Conservation (phyloP, 2,329 filamentous ascomycete genomes). For the Epichloe elymi region DNA sequence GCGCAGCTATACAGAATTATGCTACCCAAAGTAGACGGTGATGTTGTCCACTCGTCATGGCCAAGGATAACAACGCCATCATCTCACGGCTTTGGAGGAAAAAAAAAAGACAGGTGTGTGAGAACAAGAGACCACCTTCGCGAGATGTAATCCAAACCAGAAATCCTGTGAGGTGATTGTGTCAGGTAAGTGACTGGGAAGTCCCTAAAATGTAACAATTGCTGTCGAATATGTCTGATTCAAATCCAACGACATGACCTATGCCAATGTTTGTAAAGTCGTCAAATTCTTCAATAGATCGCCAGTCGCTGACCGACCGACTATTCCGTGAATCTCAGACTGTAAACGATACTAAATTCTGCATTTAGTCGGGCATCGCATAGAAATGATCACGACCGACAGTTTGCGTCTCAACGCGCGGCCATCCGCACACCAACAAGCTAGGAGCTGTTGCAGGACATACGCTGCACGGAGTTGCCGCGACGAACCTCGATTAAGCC, state of each 20-base stretch:
- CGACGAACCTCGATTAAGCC: not conserved
- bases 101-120: slow-evolving; percentile 3
- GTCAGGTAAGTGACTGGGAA: slow-evolving; percentile 29
- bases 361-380: not conserved
- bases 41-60: slow-evolving; percentile 1
- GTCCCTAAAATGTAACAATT: slow-evolving; percentile 50
- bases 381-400: not conserved
- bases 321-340: not conserved
- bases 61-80: slow-evolving; percentile 5
- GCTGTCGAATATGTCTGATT: slow-evolving; percentile 38
- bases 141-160: slow-evolving; percentile 9
- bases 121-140: slow-evolving; percentile 8
- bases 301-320: not conserved
- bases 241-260: slow-evolving; percentile 15
- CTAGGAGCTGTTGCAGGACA: not conserved
- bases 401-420: not conserved
- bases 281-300: slow-evolving; percentile 3
- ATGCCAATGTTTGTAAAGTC: slow-evolving; percentile 4
- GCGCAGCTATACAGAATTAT: not conserved
- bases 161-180: slow-evolving; percentile 11
- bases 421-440: not conserved
- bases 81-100: not conserved
- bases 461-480: not conserved
- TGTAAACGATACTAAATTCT: slow-evolving; percentile 1
- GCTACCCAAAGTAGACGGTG: slow-evolving; percentile 4